These are phyloP conservation scores for Pseudogymnoascus sp. DNA, from an alignment of 2,329 filamentous ascomycete species.

Conservation along the genomic window DNA sequence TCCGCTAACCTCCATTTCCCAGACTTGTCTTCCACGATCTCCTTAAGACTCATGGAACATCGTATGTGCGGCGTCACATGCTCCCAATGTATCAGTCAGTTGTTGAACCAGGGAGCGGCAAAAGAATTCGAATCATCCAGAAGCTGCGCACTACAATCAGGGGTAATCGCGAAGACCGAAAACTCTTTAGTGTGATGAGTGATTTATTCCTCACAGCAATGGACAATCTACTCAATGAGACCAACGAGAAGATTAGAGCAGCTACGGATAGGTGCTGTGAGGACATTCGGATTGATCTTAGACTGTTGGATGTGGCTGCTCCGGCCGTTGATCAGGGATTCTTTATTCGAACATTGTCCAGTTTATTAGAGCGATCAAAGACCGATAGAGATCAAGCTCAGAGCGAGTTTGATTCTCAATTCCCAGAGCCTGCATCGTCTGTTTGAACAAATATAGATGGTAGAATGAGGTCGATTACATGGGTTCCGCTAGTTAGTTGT, in stretches of 20 bases:
- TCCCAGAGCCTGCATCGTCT: neutral
- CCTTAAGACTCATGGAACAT: slow-evolving; percentile 13
- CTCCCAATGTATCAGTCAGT: slow-evolving; percentile 13
- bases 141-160: slow-evolving; percentile 9
- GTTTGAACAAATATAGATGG: neutral
- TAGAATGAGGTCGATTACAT: neutral
- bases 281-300: slow-evolving; percentile 15
- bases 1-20: neutral
- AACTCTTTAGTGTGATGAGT: slow-evolving; percentile 14
- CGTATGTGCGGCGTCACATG: slow-evolving; percentile 13
- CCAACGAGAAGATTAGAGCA: slow-evolving; percentile 6
- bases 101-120: slow-evolving; percentile 2
- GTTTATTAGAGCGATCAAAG: slow-evolving; percentile 10
- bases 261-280: slow-evolving; percentile 10
- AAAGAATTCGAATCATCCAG: slow-evolving; percentile 1
- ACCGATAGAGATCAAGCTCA: slow-evolving; percentile 3
- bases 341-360: slow-evolving; percentile 6
- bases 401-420: slow-evolving; percentile 7
- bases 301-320: slow-evolving; percentile 12
- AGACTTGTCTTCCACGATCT: slow-evolving; percentile 15
- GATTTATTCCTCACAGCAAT: slow-evolving; percentile 9
- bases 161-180: slow-evolving; percentile 9
- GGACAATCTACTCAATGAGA: neutral
- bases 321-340: neutral
- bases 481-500: neutral